Base-by-base conservation (phyloP, 1,284 basidiomycete species). In the Cryptococcus deneoformans region DNA sequence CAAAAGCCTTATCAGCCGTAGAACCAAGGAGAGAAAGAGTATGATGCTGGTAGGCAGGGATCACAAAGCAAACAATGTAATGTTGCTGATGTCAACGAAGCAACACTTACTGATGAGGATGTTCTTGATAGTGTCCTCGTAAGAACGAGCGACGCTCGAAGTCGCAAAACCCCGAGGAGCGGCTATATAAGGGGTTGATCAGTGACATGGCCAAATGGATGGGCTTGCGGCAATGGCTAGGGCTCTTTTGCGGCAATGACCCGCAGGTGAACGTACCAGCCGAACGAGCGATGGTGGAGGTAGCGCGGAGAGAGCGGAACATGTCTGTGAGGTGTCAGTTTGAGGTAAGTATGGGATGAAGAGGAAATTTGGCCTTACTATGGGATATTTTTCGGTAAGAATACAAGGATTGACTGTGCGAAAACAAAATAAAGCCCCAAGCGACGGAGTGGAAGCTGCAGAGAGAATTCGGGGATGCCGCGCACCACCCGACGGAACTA, bases 81-180 rank as follows among this genome's bases (percentile, higher is more conserved):
- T 36, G 12, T 36, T 36, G 20, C 16, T 37, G 43, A 1, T 14
- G 24, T 9, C 14, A 45, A 11, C 4, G 8, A 52, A 3, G 29
- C 12, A 1, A 16, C 11, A 70, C 75, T 59, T 59, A 77, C 75
- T 86, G 76, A 97, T 90, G 71, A 88, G 85, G 65, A 97, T 85
- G 82, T 97, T 97, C 76, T 86, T 83, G 76, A 93, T 88, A 59
- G 92, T 95, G 76, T 91, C 89, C 60, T 87, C 90, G 79, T 97
- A 97, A 65, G 80, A 82, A 68, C 87, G 83, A 67, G 84, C 71
- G 51, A 84, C 82, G 43, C 66, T 61, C 68, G 90, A 89, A 69
- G 85, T 84, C 49, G 90, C 87, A 81, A 94, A 91, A 65, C 86
- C 56, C 52, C 75, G 64, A 38, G 66, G 52, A 29, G 61, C 54